These are phyloP conservation scores for Ramaria sp. DNA, from an alignment of 768 basidiomycete species.

Conservation along the genomic window DNA sequence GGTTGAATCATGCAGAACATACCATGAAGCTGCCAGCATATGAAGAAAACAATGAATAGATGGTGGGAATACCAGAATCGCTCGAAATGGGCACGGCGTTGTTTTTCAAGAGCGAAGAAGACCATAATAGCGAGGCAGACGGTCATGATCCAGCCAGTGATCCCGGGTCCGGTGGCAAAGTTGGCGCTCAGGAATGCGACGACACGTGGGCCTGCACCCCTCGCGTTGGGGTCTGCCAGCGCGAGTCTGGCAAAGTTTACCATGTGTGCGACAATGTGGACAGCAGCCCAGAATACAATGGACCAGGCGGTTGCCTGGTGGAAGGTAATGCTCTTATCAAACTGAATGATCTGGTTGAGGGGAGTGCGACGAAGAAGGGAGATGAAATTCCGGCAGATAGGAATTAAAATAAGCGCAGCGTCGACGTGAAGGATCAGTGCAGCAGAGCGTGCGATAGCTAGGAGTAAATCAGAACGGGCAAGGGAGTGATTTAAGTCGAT, in stretches of 20 bases:
- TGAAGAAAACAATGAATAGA: constrained; percentile 86
- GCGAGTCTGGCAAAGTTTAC: constrained; percentile 68
- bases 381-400: constrained; percentile 91
- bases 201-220: constrained; percentile 42
- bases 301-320: constrained; percentile 90
- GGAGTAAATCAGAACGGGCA: background rate
- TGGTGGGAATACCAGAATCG: constrained; percentile 84
- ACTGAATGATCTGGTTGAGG: constrained; percentile 80
- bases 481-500: background rate
- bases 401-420: constrained; percentile 86
- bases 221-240: constrained; percentile 40
- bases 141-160: constrained; percentile 82
- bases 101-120: constrained; percentile 75
- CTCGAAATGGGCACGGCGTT: constrained; percentile 69
- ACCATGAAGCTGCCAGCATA: constrained; percentile 89
- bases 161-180: constrained; percentile 72
- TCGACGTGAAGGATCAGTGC: constrained; percentile 88
- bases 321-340: constrained; percentile 87
- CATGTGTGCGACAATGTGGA: constrained; percentile 81
- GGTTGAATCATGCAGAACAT: constrained; percentile 97
- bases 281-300: constrained; percentile 61
- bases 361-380: constrained; percentile 79
- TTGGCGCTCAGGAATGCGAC: constrained; percentile 65
- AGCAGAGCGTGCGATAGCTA: constrained; percentile 78
- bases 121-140: constrained; percentile 65